phyloP scores from a whole-genome alignment of 108 stramenopile genomes.

The Poteriospumella lacustris region DNA sequence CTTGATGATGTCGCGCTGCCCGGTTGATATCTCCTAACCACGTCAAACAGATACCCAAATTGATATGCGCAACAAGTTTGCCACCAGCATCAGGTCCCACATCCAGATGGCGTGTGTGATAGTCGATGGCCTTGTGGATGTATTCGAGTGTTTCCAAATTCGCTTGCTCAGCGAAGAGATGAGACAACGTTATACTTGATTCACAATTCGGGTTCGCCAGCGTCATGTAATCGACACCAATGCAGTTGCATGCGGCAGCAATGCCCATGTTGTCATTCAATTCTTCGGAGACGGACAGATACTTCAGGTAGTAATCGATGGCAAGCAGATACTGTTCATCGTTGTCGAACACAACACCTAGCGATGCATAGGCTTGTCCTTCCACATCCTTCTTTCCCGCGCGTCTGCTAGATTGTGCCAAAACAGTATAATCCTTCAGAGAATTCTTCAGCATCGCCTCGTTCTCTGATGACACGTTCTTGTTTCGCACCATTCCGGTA shows the following conservation, averaged over 20 bases:
- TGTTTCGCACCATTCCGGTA: neutral
- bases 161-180: neutral
- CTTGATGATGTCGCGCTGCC: slow-evolving; percentile 51
- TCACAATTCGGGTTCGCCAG: slow-evolving; percentile 41
- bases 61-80: slow-evolving; percentile 47
- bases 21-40: slow-evolving; percentile 34
- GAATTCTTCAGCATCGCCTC: neutral
- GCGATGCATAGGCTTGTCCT: slow-evolving; percentile 40
- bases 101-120: slow-evolving; percentile 40
- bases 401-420: slow-evolving; percentile 48
- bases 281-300: slow-evolving; percentile 44
- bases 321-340: slow-evolving; percentile 40
- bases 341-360: slow-evolving; percentile 49
- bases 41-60: slow-evolving; percentile 46
- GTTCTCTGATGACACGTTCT: neutral
- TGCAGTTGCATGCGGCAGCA: slow-evolving; percentile 53
- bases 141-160: neutral
- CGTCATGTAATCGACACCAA: slow-evolving; percentile 50
- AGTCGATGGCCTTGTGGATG: slow-evolving; percentile 35
- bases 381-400: slow-evolving; percentile 47
- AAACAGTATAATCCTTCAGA: slow-evolving; percentile 37
- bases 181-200: too few species aligned
- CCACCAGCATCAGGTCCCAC: slow-evolving; percentile 42
- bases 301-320: slow-evolving; percentile 44
- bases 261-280: slow-evolving; percentile 30